A percentile compares a stretch with the other conserved stretches of the same genome.
Evolutionary conservation across 768 basidiomycete genomes (phyloP).

Genomic region (Xerocomellus amylosporus): DNA sequence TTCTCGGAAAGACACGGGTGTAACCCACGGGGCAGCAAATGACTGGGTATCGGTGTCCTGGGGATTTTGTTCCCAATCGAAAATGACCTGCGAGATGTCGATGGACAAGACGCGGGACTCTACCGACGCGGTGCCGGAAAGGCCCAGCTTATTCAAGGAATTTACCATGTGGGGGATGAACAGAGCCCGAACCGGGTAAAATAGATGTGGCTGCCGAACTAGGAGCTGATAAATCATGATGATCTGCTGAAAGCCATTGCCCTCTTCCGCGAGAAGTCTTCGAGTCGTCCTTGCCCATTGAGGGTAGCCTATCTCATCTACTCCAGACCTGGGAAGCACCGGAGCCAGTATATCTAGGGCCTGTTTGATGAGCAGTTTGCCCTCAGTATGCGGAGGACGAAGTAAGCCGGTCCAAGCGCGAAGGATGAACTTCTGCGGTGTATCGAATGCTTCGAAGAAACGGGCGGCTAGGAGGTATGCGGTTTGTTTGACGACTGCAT

Average conservation of each 20-base stretch:
- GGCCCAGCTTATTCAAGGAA: conserved; percentile 84
- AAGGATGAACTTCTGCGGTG: conserved; percentile 87
- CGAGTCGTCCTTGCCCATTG: conserved; percentile 88
- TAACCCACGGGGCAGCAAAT: conserved; percentile 54
- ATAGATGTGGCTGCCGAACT: conserved; percentile 85
- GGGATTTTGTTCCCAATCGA: conserved; percentile 84
- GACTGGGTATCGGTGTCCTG: conserved; percentile 28
- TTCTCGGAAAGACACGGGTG: conserved; percentile 79
- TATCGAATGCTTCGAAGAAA: conserved; percentile 87
- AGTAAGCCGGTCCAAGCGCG: conserved; percentile 90
- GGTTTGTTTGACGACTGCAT: conserved; percentile 89
- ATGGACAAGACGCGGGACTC: conserved; percentile 87
- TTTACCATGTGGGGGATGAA: conserved; percentile 94
- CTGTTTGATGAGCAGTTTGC: conserved; percentile 71
- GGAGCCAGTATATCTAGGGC: conserved; percentile 87
- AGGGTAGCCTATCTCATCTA: conserved; percentile 56
- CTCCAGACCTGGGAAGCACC: conserved; percentile 64
- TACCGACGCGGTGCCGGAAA: conserved; percentile 61
- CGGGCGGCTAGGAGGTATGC: conserved; percentile 87
- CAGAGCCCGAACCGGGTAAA: conserved; percentile 88
- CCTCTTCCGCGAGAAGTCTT: conserved; percentile 85
- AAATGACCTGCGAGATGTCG: conserved; percentile 88
- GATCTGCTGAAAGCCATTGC: conserved; percentile 62
- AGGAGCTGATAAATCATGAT: conserved; percentile 89
- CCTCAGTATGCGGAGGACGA: conserved; percentile 76